Base-by-base conservation (phyloP, 148 eudicot species). In the Camellia japonica region DNA sequence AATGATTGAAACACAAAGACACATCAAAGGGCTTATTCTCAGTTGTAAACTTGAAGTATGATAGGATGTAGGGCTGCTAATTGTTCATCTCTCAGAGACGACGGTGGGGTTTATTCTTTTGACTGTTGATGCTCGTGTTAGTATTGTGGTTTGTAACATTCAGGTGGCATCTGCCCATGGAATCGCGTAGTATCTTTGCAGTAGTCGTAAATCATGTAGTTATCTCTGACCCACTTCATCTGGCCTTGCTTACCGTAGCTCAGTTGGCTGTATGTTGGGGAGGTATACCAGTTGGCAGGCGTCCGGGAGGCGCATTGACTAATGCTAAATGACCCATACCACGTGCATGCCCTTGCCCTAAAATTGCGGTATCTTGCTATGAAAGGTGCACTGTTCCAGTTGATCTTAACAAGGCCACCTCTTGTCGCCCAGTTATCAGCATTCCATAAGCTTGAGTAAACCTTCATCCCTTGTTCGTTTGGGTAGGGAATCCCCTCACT, bases 391-490 rank as follows among this genome's bases (percentile, higher is more conserved):
- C 76, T 60, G 1, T 43, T 80, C 97, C 94, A 91, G 78, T 94
- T 87, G 15, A 84, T 92, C 81, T 87, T 90, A 46, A 85, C 81
- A 1, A 73, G 85, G 10, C 93, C 97, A 14, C 92, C 89, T 81
- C 89, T 85, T 19, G 93, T 92, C 38, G 93, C 98, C 95, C 94
- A 93, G 62, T 85, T 80, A 49, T 93, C 93, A 0, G 92, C 95
- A 42, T 90, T 85, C 95, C 95, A 93, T 2, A 92, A 73, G 85
- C 93, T 93, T 49, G 89, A 79, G 52, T 87, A 87, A 0, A 81
- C 84, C 23, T 76, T 73, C 92, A 90, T 88, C 54, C 89, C 90
- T 72, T 88, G 92, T 71, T 83, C 71, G 66, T 85, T 87, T 9
- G 92, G 92, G 81, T 78, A 91, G 18, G 84, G 87, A 43, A 90